Base-by-base conservation (phyloP, 805 yeast genomes). In the Maudiozyma bulderi region DNA sequence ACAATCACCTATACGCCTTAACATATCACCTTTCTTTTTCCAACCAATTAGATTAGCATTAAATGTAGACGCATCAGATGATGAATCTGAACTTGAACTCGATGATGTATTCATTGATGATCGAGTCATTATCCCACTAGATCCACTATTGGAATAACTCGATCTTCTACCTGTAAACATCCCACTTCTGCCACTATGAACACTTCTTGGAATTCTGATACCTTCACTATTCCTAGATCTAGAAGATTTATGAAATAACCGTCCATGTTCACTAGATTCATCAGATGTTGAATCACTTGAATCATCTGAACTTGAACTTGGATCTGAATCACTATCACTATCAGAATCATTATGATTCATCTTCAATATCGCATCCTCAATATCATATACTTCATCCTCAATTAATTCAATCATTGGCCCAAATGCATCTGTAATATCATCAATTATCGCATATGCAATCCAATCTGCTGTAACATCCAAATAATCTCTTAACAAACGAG, bases 401-500 rank as follows among this genome's bases (percentile, higher is more conserved):
- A 93, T 90, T 44, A 91, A 79, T 50, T 87, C 95, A 53, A 93
- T 90, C 84, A 93, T 80, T 2, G 99, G 99, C 0, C 95, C 98
- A 72, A 87, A 93, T 0, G 95, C 95, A 72, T 93, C 99, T 0
- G 97, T 91, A 54, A 93, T 87, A 64, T 93, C 98, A 70, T 93
- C 99, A 57, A 93, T 87, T 54, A 93, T 70, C 0, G 98, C 98
- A 68, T 93, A 93, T 1, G 96, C 91, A 43, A 93, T 84, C 99
- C 99, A 93, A 65, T 93, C 98, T 0, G 97, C 81, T 2, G 91
- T 80, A 5, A 93, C 95, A 2, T 86, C 87, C 52, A 93, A 71
- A 61, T 90, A 91, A 64, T 93, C 99, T 52, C 83, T 75, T 53
- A 91, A 73, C 54, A 93, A 70, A 50, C 99, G 74, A 0, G 95